phyloP scores from a whole-genome alignment of 2,329 filamentous ascomycete genomes.

The Fusarium oxysporum region DNA sequence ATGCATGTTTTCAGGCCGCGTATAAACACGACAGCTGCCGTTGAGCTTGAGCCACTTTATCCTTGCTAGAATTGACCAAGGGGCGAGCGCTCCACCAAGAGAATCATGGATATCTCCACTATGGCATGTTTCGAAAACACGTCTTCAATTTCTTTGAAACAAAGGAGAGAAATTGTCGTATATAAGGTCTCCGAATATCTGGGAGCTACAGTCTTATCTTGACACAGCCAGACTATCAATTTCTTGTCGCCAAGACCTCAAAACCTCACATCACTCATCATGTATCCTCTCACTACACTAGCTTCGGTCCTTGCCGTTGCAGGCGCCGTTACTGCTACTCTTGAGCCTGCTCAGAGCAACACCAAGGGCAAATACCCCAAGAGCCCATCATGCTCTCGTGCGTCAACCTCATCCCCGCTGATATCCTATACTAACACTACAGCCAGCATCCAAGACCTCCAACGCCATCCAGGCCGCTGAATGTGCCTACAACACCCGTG shows the following conservation, averaged over 20 bases:
- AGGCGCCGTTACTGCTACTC: constrained; percentile 38
- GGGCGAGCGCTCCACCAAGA: constrained; percentile 3
- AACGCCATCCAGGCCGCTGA: constrained; percentile 43
- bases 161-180: neutral
- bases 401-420: neutral
- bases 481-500: constrained; percentile 43
- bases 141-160: constrained; percentile 29
- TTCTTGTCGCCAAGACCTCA: neutral
- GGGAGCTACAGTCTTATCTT: neutral
- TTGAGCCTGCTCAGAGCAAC: constrained; percentile 41
- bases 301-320: constrained; percentile 36
- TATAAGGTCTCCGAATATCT: constrained; percentile 15
- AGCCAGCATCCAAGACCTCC: constrained; percentile 38
- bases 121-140: constrained; percentile 21
- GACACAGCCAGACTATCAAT: neutral
- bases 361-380: constrained; percentile 42
- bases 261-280: constrained; percentile 4
- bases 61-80: constrained; percentile 15
- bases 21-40: neutral
- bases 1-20: neutral
- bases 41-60: constrained; percentile 1
- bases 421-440: neutral
- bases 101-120: constrained; percentile 9
- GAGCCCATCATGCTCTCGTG: constrained; percentile 37
- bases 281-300: constrained; percentile 38